A percentile compares a stretch with the other conserved stretches of the same genome.
Conservation (phyloP, 192 early-diverging fungal species). For the Coemansia sp. region DNA sequence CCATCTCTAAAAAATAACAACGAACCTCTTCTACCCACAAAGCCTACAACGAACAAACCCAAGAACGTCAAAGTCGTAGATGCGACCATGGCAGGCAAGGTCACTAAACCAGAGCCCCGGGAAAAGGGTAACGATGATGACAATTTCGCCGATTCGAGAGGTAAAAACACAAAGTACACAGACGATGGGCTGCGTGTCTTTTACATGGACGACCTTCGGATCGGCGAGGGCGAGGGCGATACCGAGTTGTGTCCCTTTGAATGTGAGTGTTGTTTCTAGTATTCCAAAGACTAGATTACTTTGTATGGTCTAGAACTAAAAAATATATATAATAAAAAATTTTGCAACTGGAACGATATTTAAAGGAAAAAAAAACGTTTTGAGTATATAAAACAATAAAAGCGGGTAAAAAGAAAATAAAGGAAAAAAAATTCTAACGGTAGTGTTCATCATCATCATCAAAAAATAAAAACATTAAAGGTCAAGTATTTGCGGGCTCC, state of each 20-base stretch:
- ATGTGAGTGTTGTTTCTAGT: constrained; percentile 41
- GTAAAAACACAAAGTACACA: constrained; percentile 45
- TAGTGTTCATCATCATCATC: background rate
- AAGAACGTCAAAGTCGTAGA: constrained; percentile 30
- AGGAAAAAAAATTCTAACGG: background rate
- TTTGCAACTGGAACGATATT: too few relatives aligned
- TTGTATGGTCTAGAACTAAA: background rate
- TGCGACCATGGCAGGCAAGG: constrained; percentile 15
- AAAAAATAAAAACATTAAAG: background rate
- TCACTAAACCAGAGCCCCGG: background rate
- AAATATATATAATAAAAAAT: too few relatives aligned
- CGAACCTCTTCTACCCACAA: too few relatives aligned
- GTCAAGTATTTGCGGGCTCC: constrained; percentile 7
- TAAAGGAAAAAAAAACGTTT: background rate
- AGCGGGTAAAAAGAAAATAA: background rate
- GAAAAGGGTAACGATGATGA: constrained; percentile 16
- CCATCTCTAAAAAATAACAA: too few relatives aligned
- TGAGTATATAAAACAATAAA: too few relatives aligned
- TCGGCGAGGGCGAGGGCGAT: constrained; percentile 46
- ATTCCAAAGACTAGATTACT: background rate
- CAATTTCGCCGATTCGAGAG: constrained; percentile 37
- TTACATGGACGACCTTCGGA: constrained; percentile 43
- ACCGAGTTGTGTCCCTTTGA: constrained; percentile 45
- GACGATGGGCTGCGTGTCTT: constrained; percentile 47
- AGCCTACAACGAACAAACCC: too few relatives aligned